Base-by-base conservation (phyloP, 257 asterid genomes). In the Ilex aquifolium region DNA sequence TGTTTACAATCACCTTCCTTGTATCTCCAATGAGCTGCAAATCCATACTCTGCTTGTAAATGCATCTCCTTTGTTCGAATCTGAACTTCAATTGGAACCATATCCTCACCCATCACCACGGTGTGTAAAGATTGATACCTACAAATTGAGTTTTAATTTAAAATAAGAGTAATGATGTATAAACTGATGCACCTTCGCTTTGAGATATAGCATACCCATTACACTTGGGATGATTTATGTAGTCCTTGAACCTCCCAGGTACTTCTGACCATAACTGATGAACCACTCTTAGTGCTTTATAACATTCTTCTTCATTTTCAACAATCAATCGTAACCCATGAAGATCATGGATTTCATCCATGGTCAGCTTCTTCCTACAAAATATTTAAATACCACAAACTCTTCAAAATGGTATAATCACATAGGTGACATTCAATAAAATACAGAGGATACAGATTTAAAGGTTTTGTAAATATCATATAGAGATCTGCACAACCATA, bases 11-110 rank as follows among this genome's bases (percentile, higher is more conserved):
- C 94, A 62, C 97, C 96, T 83, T 93, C 99, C 67, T 93, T 93
- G 79, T 93, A 93, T 72, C 95, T 82, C 99, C 99, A 93, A 64
- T 93, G 99, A 10, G 97, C 97, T 2, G 97, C 96, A 57, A 93
- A 75, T n/a, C 99, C 99, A 54, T 77, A 93, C 80, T 93, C 99
- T 1, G 99, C 99, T 72, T 90, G 99, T 78, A 87, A 72, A 69
- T 93, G 99, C 99, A 93, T 93, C 77, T 93, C 92, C 62, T 84
- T 93, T 42, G 99, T 90, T 63, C 97, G 84, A 56, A 93, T 90
- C 68, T 93, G 99, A 70, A 93, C 88, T 82, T 93, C 99, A 14
- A 93, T 84, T 46, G 99, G 99, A 65, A 78, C 80, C 87, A 70
- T 76, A 32, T 80, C 90, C 48, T 84, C 95, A 39, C 88, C 88